Conservation (phyloP, 2,329 filamentous ascomycete species). For the Truncatella angustata region DNA sequence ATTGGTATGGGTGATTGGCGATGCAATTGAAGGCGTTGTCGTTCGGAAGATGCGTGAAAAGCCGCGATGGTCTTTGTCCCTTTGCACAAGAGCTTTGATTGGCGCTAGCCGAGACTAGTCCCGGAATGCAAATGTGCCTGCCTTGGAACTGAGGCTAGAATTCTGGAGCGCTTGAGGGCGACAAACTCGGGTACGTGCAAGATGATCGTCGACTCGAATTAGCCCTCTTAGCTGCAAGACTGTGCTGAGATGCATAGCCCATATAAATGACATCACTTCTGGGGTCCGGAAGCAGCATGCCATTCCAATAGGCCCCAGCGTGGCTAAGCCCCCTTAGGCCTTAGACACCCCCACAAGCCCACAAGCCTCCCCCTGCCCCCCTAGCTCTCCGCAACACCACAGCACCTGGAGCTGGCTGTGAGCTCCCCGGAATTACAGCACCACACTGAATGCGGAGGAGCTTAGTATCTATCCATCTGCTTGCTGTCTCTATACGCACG, state of each 20-base stretch:
- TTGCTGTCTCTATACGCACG: no score
- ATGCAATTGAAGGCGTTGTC: slow-evolving; percentile 3
- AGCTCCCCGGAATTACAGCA: neutral
- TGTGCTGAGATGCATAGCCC: neutral
- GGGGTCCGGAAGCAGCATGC: no score
- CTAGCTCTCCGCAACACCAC: neutral
- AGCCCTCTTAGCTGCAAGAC: neutral
- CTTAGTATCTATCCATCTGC: no score
- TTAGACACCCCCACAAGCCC: no score
- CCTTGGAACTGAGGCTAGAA: neutral
- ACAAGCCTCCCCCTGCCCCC: no score
- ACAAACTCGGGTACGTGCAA: no score
- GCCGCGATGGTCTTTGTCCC: slow-evolving; percentile 7
- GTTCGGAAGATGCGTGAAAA: slow-evolving; percentile 8
- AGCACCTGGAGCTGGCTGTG: neutral
- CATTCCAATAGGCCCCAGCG: no score
- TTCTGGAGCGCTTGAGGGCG: neutral
- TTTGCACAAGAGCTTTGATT: slow-evolving; percentile 6
- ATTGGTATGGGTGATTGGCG: slow-evolving; percentile 23
- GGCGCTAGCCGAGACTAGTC: slow-evolving; percentile 6
- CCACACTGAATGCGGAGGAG: neutral
- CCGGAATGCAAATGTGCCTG: neutral
- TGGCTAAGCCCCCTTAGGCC: no score
- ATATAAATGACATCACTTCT: neutral
- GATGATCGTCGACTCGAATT: neutral